Evolutionary conservation across 1,284 basidiomycete species (phyloP), one percentile per base, ranked within the genome.

Genomic region (Cryptococcus sp.): DNA sequence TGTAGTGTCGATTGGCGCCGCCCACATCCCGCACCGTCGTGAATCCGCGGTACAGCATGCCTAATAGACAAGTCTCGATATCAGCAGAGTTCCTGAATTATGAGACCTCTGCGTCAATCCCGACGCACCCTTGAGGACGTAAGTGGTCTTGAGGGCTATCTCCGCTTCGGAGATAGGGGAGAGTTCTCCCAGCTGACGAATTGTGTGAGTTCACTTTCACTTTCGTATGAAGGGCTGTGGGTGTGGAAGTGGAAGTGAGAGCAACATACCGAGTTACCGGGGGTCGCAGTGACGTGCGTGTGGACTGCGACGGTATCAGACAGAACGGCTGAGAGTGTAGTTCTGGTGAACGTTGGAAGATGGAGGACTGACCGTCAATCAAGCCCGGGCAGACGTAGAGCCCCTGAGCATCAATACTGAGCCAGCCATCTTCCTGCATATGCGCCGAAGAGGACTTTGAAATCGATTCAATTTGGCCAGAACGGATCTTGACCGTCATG

Each of bases 11-110:
- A 48, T 73, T 80, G 1, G 81, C 82, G 6, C 82, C 82, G 58
- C 82, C 82, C 7, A 79, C 79, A 58, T 83, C 82, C n/a, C 82
- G 76, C 20, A 82, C 81, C 5, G 81, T 82, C 0, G 82, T 83
- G 64, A 82, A 83, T 0, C 82, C 82, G 38, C 81, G 69, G 15
- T 72, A 59, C 5, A 83, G 75, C 81, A 82, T 82, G 55, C 81
- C 80, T 79, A 57, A 17, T 55, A 46, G 17, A 16, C 27, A 38
- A 43, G 8, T 11, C 13, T 15, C 13, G 17, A 23, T 41, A 23
- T 25, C 25, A 17, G 41, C 19, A 13, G 13, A 52, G 0, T 22
- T n/a, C n/a, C 19, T 17, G 15, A 43, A 23, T 22, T 13, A 15
- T 19, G 27, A 35, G 30, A 35, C 5, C 7, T 8, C 30, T 4